A percentile compares a stretch with the other conserved stretches of the same genome.
These are phyloP conservation scores for Hypoxylon intermedium DNA, from an alignment of 495 filamentous ascomycete genomes.

Conservation along the genomic window DNA sequence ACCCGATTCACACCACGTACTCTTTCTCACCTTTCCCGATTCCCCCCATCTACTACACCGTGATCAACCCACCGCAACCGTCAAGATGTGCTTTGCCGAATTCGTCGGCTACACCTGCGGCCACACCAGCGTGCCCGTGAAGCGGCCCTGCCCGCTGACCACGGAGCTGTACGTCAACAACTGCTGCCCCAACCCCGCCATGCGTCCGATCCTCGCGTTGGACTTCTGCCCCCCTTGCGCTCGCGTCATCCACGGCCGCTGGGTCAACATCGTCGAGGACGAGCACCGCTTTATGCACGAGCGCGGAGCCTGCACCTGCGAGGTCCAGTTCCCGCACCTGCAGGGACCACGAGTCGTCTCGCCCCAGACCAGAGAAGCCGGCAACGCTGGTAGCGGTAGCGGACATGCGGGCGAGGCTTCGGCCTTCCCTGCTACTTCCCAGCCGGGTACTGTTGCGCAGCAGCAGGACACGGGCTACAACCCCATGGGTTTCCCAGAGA, in stretches of 20 bases:
- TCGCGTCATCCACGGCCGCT: constrained; percentile 49
- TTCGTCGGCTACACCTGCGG: constrained; percentile 54
- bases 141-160: constrained; percentile 52
- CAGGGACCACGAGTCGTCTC: constrained; percentile 40
- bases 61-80: too few species aligned
- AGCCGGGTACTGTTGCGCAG: too few species aligned
- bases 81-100: constrained; percentile 54
- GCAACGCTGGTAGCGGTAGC: not conserved
- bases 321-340: constrained; percentile 46
- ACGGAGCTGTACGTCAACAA: constrained; percentile 45
- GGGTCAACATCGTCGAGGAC: constrained; percentile 48
- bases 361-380: not conserved
- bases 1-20: too few species aligned
- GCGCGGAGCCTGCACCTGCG: constrained; percentile 52
- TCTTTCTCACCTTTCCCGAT: too few species aligned
- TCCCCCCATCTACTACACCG: not conserved
- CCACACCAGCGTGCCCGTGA: constrained; percentile 46
- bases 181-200: constrained; percentile 40
- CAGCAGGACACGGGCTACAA: too few species aligned
- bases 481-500: too few species aligned
- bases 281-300: constrained; percentile 59
- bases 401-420: not conserved
- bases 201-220: constrained; percentile 36
- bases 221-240: constrained; percentile 51
- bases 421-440: not conserved